Evolutionary conservation across 352 stramenopile genomes (phyloP), one percentile per base, ranked within the genome.

Genomic region (Blastocystis sp.): DNA sequence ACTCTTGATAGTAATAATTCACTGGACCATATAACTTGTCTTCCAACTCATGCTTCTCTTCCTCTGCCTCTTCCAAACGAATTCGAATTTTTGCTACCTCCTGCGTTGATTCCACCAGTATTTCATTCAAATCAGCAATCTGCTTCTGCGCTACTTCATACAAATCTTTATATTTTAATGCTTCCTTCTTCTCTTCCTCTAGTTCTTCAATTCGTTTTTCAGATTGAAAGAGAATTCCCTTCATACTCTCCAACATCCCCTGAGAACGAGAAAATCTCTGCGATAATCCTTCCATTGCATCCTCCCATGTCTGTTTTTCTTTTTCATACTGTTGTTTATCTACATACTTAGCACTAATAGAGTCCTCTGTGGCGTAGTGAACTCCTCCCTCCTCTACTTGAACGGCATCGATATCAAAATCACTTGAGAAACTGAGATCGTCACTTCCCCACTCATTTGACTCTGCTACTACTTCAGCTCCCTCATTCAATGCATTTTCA

Each of bases 1-100:
- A 84, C 51, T 84, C 73, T 68, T 84, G 73, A 42, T 84, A 84
- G 42, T 84, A 84, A 56, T 84, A 84, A 40, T 84, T 84, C 17
- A 56, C 59, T 15, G 73, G 73, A 53, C 73, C 73, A 44, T 84
- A 84, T n/a, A 84, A 35, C n/a, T 69, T 66, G 9, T 51, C 33
- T 27, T 84, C 73, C 73, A 84, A 84, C 73, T 64, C 53, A n/a
- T 33, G 53, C 17, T 19, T 42, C n/a, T 68, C 51, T 19, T 84
- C 73, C 17, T 68, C 40, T 35, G 30, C 11, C 53, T 84, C 73
- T 13, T 68, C 40, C 15, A 37, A 42, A 15, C 40, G 44, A 13
- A 54, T 30, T 11, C 73, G 15, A 44, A 35, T 48, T 15, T 24
- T 7, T 2, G 51, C 53, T 3, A 13, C 53, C 17, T 84, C 73